phyloP scores from a whole-genome alignment of 495 filamentous ascomycete species.

The Terfezia boudieri region DNA sequence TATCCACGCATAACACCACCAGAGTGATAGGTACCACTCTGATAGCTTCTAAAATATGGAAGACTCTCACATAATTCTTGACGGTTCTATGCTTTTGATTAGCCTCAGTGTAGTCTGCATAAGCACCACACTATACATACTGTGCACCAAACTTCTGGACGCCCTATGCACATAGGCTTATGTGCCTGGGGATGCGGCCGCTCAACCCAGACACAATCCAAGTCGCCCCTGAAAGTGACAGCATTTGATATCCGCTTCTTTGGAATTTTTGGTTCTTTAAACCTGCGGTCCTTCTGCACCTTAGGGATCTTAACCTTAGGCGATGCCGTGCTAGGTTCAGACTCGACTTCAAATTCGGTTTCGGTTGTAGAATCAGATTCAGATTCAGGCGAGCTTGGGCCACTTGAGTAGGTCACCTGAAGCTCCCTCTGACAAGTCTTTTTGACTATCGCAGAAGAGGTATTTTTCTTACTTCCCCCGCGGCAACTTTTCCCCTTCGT shows the following conservation, averaged over 20 bases:
- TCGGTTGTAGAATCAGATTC: too few species aligned
- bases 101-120: background rate
- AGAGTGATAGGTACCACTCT: constrained; percentile 35
- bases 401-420: too few species aligned
- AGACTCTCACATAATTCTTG: constrained; percentile 43
- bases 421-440: too few species aligned
- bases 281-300: background rate
- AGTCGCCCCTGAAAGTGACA: background rate
- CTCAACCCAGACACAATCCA: background rate
- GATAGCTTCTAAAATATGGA: constrained; percentile 39
- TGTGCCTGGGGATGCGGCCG: constrained; percentile 5
- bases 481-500: background rate
- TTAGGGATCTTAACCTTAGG: background rate
- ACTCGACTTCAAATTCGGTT: too few species aligned
- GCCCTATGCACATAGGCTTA: constrained; percentile 11
- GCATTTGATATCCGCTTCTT: background rate
- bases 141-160: constrained; percentile 14
- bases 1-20: constrained; percentile 31
- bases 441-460: too few species aligned
- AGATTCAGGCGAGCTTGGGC: too few species aligned
- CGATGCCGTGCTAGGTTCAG: background rate
- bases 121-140: constrained; percentile 3
- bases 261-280: background rate
- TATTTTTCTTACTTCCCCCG: background rate
- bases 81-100: constrained; percentile 24